Conservation (phyloP, 768 basidiomycete genomes). For the Rhodotorula sphaerocarpa region DNA sequence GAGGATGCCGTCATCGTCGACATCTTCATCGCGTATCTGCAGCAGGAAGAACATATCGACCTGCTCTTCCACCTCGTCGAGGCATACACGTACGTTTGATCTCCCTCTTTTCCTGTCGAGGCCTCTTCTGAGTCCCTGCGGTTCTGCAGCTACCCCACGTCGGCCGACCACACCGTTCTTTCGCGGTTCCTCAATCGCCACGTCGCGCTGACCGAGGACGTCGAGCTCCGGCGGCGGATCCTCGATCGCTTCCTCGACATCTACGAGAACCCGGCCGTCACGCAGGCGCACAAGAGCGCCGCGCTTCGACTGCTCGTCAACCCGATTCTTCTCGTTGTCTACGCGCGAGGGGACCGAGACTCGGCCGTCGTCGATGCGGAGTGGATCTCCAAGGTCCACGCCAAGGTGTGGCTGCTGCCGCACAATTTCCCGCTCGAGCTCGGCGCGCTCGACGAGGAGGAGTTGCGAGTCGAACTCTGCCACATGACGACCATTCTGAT, state of each 20-base stretch:
- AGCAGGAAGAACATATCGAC: constrained; percentile 60
- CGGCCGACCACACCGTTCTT: constrained; percentile 68
- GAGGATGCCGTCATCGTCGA: constrained; percentile 56
- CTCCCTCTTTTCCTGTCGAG: too few relatives aligned
- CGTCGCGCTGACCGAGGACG: constrained; percentile 64
- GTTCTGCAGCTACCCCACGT: constrained; percentile 51
- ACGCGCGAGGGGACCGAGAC: constrained; percentile 51
- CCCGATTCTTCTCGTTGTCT: constrained; percentile 72
- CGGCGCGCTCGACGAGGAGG: constrained; percentile 55
- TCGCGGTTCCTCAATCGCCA: constrained; percentile 79
- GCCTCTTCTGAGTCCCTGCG: too few relatives aligned
- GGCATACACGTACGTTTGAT: constrained; percentile 52
- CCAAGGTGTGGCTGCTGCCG: constrained; percentile 72
- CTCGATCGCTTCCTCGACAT: constrained; percentile 75
- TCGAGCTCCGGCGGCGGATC: constrained; percentile 64
- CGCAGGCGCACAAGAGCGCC: constrained; percentile 65
- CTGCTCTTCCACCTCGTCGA: constrained; percentile 79
- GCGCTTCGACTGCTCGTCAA: constrained; percentile 68
- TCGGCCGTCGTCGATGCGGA: constrained; percentile 60
- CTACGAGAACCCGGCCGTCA: constrained; percentile 56
- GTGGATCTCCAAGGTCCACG: constrained; percentile 62
- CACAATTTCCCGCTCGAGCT: constrained; percentile 47
- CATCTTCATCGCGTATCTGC: constrained; percentile 62
- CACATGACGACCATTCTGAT: constrained; percentile 82
- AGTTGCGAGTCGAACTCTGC: constrained; percentile 80